These are phyloP conservation scores for Brassica rapa DNA, from an alignment of 345 rosid species.

Conservation along the genomic window DNA sequence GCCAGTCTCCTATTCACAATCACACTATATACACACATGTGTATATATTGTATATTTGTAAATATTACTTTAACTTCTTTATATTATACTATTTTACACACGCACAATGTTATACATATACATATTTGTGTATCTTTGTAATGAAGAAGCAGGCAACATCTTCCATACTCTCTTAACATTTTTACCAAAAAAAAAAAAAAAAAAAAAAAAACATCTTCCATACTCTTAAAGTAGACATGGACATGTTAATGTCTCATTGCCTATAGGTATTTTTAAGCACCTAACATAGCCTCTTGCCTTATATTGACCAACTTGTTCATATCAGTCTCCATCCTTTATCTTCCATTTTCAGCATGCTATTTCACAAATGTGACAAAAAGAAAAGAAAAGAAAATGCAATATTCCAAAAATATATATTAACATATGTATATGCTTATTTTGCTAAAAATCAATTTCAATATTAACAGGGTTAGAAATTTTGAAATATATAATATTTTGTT, in stretches of 20 bases:
- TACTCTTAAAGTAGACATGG: conserved; percentile 34
- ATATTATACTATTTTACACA: conserved; percentile 1
- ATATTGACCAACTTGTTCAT: conserved; percentile 35
- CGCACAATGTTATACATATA: background rate
- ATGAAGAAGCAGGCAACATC: conserved; percentile 35
- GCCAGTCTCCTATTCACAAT: conserved; percentile 21
- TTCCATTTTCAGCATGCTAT: conserved; percentile 34
- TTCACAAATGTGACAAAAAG: conserved; percentile 16
- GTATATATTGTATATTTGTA: background rate
- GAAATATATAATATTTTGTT: background rate
- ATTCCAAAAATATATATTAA: background rate
- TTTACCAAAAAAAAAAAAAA: too few relatives aligned
- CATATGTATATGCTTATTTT: conserved; percentile 1
- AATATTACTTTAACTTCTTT: background rate
- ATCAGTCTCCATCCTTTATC: conserved; percentile 34
- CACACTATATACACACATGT: conserved; percentile 11
- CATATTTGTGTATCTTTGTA: conserved; percentile 4
- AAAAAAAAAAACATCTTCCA: conserved; percentile 24
- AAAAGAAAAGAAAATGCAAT: background rate
- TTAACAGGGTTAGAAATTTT: background rate
- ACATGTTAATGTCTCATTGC: conserved; percentile 15
- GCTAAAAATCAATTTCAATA: background rate
- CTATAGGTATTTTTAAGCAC: conserved; percentile 37
- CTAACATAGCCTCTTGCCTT: conserved; percentile 42
- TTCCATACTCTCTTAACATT: conserved; percentile 25